Evolutionary conservation across 2,329 filamentous ascomycete genomes (phyloP), one percentile per base, ranked within the genome.

Genomic region (Pseudogymnoascus pannorum): DNA sequence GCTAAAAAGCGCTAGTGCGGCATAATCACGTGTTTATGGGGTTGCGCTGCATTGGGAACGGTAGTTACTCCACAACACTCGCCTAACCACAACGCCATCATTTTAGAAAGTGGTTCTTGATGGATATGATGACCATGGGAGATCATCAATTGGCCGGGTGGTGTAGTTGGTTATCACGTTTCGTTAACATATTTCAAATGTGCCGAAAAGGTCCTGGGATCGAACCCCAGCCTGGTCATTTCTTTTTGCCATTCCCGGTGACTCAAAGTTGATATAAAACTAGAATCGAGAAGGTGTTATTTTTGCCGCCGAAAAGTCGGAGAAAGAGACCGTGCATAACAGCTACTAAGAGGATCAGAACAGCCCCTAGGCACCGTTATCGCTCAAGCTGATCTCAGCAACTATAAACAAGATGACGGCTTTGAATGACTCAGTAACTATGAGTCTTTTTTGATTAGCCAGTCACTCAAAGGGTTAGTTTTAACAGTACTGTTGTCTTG

Each of bases 101-200:
- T 51, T 51, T 29, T 9, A 29, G 16, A 26, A 8, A 7, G 24
- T 51, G 44, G 44, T 51, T 51, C 44, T 51, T 51, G 14, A 51
- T 29, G 44, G 22, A 24, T 5, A 18, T 51, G 24, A 51, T 18
- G 12, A 29, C 44, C 22, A 51, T 18, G 38, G 44, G n/a, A 18
- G 8, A 5, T 26, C 24, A 51, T 51, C 44, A 29, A 51, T 51
- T 29, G 44, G 44, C 44, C 44, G 44, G 44, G 44, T 51, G 44
- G 44, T 51, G 44, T 51, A 51, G 44, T 51, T 51, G 44, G 44
- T 51, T 51, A 51, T 51, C 44, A 51, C 44, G 44, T 51, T 51
- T 51, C 44, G 44, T 51, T 51, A 51, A 51, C 44, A 51, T n/a
- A n/a, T 51, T 51, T 29, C 22, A 24, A 11, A 51, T 51, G 44